A percentile compares a stretch with the other conserved stretches of the same genome.
These are phyloP conservation scores for Phaseolus coccineus DNA, from an alignment of 331 rosid species.

Conservation along the genomic window DNA sequence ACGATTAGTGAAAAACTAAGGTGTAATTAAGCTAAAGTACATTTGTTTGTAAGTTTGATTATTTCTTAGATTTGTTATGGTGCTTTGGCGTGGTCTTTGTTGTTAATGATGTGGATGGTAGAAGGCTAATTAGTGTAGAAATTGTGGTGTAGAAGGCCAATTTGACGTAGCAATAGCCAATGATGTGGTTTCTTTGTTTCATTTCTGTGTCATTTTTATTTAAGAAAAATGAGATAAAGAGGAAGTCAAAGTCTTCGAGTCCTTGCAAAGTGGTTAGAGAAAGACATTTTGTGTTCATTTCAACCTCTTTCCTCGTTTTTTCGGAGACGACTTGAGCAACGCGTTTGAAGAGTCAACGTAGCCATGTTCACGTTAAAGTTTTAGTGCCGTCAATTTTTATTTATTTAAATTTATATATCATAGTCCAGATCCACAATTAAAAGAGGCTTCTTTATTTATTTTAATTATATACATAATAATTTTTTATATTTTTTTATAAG, in stretches of 20 bases:
- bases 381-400: background rate
- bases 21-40: too few species aligned
- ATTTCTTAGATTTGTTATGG: background rate
- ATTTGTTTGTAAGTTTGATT: background rate
- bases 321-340: slow-evolving; percentile 15
- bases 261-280: slow-evolving; percentile 3
- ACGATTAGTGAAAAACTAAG: too few species aligned
- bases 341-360: background rate
- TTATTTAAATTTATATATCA: too few species aligned
- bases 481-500: too few species aligned
- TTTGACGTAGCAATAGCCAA: slow-evolving; percentile 51
- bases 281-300: background rate
- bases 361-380: background rate
- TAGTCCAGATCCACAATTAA: too few species aligned
- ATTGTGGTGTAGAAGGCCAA: slow-evolving; percentile 34
- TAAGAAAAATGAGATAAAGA: background rate
- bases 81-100: slow-evolving; percentile 11
- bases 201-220: slow-evolving; percentile 2
- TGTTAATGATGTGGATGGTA: background rate
- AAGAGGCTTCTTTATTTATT: too few species aligned
- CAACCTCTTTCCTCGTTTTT: slow-evolving; percentile 2
- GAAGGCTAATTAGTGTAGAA: slow-evolving; percentile 18
- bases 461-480: too few species aligned
- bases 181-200: background rate
- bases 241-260: slow-evolving; percentile 45